Evolutionary conservation across 2,329 filamentous ascomycete genomes (phyloP), one percentile per base, ranked within the genome.

Genomic region (Aspergillus jensenii): DNA sequence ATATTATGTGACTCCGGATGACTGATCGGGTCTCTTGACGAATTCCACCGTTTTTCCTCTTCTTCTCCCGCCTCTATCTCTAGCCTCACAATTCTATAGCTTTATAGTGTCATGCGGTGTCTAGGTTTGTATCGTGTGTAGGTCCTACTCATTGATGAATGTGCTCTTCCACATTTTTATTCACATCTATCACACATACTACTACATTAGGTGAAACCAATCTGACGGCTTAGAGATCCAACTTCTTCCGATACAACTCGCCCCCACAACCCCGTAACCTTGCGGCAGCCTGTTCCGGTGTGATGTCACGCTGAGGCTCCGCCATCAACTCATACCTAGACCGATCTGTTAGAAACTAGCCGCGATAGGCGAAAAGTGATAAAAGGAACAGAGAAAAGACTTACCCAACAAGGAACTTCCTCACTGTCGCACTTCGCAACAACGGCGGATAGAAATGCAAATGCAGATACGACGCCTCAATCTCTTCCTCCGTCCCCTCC

Each of bases 291-390:
- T 98, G 95, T 76, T 99, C 95, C 0, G 95, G 93, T 0, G 95
- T 99, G 68, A 99, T 98, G 73, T 99, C 95, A 59, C 95, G 85
- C 77, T 99, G 95, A n/a, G 95, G 93, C 78, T 99, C 95, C 2
- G 90, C 95, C 85, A 99, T 86, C 77, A 99, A 83, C 78, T 99
- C 95, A 73, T 96, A 98, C 0, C 79, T 80, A 62, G 33, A 40
- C 6, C 37, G 12, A 37, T 12, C n/a, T 8, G 47, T 66, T 58
- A 65, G 52, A 59, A 67, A 31, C 49, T 9, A 23, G 14, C n/a
- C 6, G 41, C 39, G 45, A 14, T 4, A 43, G 27, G 14, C 25
- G 27, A 31, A 6, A 15, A 35, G n/a, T 31, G 17, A 47, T 11
- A 15, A 46, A 27, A 17, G 6, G 33, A 49, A 8, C 8, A n/a